Base-by-base conservation (phyloP, 495 filamentous ascomycete genomes). In the Lepraria neglecta region DNA sequence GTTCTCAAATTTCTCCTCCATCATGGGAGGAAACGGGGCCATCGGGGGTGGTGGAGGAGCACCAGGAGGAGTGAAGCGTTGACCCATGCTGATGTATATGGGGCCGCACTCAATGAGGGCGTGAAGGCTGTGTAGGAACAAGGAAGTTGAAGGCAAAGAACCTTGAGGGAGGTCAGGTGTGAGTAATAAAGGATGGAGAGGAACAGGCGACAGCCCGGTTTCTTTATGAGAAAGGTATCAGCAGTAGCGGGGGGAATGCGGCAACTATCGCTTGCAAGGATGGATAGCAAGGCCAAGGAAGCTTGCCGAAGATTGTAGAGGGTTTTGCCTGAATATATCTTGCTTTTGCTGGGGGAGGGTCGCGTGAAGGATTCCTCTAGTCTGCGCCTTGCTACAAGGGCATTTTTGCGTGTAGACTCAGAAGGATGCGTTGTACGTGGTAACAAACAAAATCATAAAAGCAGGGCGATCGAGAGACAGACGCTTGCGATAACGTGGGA, bases 291-390 rank as follows among this genome's bases (percentile, higher is more conserved):
- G 42, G 28, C 54, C 14, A 45, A 28, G 27, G 59, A 48, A 45
- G 40, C 31, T 21, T 61, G 30, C 12, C 31, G 30, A 28, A 44
- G 27, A 46, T 19, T 3, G n/a, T 28, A 38, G 59, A 35, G 59
- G 59, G 12, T 35, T 28, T 4, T 47, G 59, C 59, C 59, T 56
- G 51, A 54, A 45, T 56, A 55, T 44, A 44, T 38, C 59, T 56
- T 44, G 28, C 12, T 27, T 35, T 28, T 35, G 42, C 33, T 15
- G 38, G 17, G 45, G 45, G 59, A 56, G 46, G 59, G 52, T 56
- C 46, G 59, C 59, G 40, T 61, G 12, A 31, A 58, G 15, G 42
- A 45, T 46, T 47, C 27, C 15, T 27, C 51, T 61, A 61, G 52
- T 43, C 35, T n/a, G 58, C 58, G 45, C 58, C 30, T 14, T 53